Base-by-base conservation (phyloP, 257 asterid species). In the Marsdenia floribunda region DNA sequence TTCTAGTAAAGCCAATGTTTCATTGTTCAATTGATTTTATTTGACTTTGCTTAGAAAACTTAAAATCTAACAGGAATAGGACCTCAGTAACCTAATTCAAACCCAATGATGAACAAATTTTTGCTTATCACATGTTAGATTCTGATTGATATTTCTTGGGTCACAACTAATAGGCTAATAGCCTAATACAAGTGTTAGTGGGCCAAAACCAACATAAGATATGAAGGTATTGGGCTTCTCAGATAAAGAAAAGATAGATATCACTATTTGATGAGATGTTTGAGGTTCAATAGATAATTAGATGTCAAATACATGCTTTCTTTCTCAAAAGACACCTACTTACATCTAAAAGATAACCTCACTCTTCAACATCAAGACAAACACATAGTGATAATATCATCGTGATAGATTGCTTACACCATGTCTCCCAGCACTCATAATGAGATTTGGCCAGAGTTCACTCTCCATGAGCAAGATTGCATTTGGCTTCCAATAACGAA, bases 371-470 rank as follows among this genome's bases (percentile, higher is more conserved):
- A 42, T 58, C 35, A 69, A 63, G 18, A 29, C 11, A 5, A n/a
- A 24, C 40, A 52, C 24, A 50, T 26, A 18, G 35, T 19, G 13
- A n/a, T 35, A 15, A 35, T 64, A 52, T 24, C 37, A 52, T 68
- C 68, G 76, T 80, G 78, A 76, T 71, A 71, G 76, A 73, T 53
- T 26, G 78, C 91, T 83, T 84, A 90, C 97, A 66, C 90, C 86
- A 74, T 83, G 78, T 77, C 81, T 84, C 69, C 93, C 90, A 77
- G 97, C 96, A 61, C 86, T 81, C 86, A 92, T 89, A 22, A 94
- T 81, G 84, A 94, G 93, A 87, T 92, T 94, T 49, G 98, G 98
- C 97, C 96, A 94, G 72, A 94, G 82, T 82, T 94, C 97, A 78
- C 90, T 94, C 83, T 94, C 98, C 83, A 94, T 83, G 42, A 94